phyloP scores from a whole-genome alignment of 441 rosid species.

The Eruca vesicaria region DNA sequence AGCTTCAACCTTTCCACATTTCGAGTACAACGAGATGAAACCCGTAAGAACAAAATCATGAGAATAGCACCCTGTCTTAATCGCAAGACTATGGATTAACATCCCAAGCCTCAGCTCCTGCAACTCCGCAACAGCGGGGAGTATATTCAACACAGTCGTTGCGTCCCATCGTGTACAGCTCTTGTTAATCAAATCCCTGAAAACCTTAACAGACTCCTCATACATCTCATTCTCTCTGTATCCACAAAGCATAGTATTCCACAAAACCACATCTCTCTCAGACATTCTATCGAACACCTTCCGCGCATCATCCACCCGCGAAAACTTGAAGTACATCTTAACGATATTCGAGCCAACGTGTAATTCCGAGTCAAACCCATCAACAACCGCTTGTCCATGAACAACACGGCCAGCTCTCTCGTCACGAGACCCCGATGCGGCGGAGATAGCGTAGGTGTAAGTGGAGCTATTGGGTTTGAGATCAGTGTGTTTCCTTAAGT shows the following conservation, averaged over 20 bases:
- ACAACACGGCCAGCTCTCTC: conserved; percentile 42
- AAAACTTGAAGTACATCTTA: conserved; percentile 53
- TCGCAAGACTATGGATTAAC: conserved; percentile 59
- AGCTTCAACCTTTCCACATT: conserved; percentile 49
- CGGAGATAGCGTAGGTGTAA: conserved; percentile 52
- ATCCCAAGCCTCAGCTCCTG: conserved; percentile 56
- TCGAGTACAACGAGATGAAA: conserved; percentile 60
- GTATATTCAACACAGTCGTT: conserved; percentile 53
- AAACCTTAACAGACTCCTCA: conserved; percentile 49
- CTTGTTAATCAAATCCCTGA: conserved; percentile 48
- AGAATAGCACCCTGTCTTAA: conserved; percentile 49
- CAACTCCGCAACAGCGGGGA: conserved; percentile 75
- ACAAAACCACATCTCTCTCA: conserved; percentile 60
- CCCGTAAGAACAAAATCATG: conserved; percentile 61
- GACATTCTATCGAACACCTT: conserved; percentile 66
- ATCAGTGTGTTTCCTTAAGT: conserved; percentile 41
- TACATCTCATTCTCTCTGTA: conserved; percentile 45
- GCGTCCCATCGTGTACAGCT: conserved; percentile 41
- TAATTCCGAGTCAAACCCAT: conserved; percentile 58
- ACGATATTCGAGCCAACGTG: conserved; percentile 61
- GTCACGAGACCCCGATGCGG: conserved; percentile 42
- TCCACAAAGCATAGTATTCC: conserved; percentile 72
- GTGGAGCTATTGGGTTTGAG: conserved; percentile 62
- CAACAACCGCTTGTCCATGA: conserved; percentile 51
- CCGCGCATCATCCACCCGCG: conserved; percentile 36